Base-by-base conservation (phyloP, 352 stramenopile species). In the Phytophthora palmivora region DNA sequence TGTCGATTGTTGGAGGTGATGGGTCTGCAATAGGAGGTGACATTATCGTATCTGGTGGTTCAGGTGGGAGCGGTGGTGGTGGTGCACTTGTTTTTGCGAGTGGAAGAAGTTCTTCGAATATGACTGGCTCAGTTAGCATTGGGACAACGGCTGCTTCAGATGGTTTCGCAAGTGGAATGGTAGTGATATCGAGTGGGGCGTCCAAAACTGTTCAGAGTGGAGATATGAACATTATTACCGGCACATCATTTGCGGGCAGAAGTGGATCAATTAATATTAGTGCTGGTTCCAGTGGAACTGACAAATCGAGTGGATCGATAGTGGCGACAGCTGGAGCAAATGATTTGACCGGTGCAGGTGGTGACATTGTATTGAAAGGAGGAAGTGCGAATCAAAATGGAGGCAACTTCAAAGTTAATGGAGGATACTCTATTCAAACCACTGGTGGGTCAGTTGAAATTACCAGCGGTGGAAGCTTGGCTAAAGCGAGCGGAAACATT, bases 131-230 rank as follows among this genome's bases (percentile, higher is more conserved):
- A 9, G 34, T 72, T 30, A 18, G 12, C 10, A n/a, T 78, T 18
- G 19, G 22, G 0, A 50, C 39, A 4, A 51, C 48, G 24, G 30
- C 51, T 50, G 48, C 55, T 6, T 38, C 24, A 15, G 46, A 63
- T 24, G 33, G 45, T 4, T 51, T 56, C 26, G 37, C 50, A 14
- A 79, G 71, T 39, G 71, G 71, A 11, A 61, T 53, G 7, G 37
- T 77, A 14, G 50, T 15, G 9, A 24, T 79, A 10, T 67, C 63
- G 2, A 72, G 63, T 14, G 68, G 71, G 6, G 11, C n/a, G 9
- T 76, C 71, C 32, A 61, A 62, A 52, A 57, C 36, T 30, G 58
- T 58, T 34, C 50, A 63, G 24, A 69, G 63, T 42, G 71, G 71
- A 3, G 34, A 55, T 24, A 26, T 67, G 26, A 49, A 16, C 4